These are phyloP conservation scores for Wickerhamiella shivajii DNA, from an alignment of 805 yeast species.

Conservation along the genomic window DNA sequence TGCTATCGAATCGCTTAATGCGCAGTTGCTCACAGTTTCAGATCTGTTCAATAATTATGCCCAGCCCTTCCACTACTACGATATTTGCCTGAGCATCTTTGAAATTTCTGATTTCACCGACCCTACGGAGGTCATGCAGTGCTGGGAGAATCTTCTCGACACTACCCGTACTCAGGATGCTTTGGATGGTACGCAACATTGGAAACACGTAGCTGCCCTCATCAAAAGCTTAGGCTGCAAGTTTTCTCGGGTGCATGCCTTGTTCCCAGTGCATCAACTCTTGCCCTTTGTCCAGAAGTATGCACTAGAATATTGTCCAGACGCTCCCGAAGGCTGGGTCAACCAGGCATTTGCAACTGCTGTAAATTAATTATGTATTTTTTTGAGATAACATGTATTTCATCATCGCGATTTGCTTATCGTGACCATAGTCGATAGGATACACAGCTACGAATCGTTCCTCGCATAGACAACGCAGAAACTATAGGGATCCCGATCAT, in stretches of 20 bases:
- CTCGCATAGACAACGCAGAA: too few relatives aligned
- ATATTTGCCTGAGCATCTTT: conserved; percentile 61
- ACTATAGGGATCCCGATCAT: too few relatives aligned
- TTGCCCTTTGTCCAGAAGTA: conserved; percentile 50
- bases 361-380: conserved; percentile 6
- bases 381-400: too few relatives aligned
- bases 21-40: conserved; percentile 51
- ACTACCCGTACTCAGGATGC: conserved; percentile 27
- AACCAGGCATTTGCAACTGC: conserved; percentile 23
- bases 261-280: conserved; percentile 64
- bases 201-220: conserved; percentile 27
- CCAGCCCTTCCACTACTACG: conserved; percentile 77
- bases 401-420: too few relatives aligned
- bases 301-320: conserved; percentile 30
- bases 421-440: too few relatives aligned
- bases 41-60: conserved; percentile 77
- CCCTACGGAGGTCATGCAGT: conserved; percentile 61
- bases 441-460: too few relatives aligned
- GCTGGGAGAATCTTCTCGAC: conserved; percentile 65
- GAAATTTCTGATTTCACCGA: conserved; percentile 76
- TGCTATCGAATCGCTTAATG: conserved; percentile 42
- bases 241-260: conserved; percentile 52
- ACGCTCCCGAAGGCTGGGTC: conserved; percentile 29
- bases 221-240: conserved; percentile 42
- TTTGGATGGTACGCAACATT: conserved; percentile 22